Evolutionary conservation across 768 basidiomycete genomes (phyloP), one percentile per base, ranked within the genome.

Genomic region (Hortiboletus flavorubellus): DNA sequence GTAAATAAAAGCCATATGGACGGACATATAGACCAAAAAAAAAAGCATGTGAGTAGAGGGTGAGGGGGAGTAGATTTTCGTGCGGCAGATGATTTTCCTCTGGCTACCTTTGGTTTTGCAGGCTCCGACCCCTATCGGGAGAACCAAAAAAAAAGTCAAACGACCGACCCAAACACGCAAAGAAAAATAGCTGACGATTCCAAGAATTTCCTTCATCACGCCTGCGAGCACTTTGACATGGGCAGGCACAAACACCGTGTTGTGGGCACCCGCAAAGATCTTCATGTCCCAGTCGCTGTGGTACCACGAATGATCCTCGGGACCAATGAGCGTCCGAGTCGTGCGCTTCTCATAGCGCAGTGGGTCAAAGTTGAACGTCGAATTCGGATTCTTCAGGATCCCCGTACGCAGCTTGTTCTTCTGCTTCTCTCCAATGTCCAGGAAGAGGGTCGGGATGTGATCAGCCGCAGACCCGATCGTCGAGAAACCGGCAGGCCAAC

Each of bases 361-460:
- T 21, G 69, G 64, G 39, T 69, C 67, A 23, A 64, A 69, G 49
- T 70, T 67, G 51, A 70, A 69, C 69, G 70, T 69, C 7, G 61
- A 68, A 8, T 70, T 68, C 58, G 70, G 43, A 50, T 70, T 69
- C 21, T 69, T 69, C 30, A 64, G 66, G 41, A 70, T 68, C 55
- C 70, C 68, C 15, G 57, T 58, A 2, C 21, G 21, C 21, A 21
- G 21, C 21, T 21, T 21, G 21, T 21, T 21, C 21, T 21, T 21
- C 21, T 2, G 2, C 21, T 21, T 21, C 21, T 21, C 21, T 21
- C 21, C 21, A 21, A 21, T 21, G 21, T n/a, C n/a, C 21, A 21
- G 2, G 21, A 21, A 21, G 21, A 21, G 21, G 21, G 2, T 21
- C 21, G 21, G 2, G 1, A 21, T 21, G 21, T 21, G 21, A 21